phyloP scores from a whole-genome alignment of 73 alveolate genomes.

The Tetrahymena thermophila region DNA sequence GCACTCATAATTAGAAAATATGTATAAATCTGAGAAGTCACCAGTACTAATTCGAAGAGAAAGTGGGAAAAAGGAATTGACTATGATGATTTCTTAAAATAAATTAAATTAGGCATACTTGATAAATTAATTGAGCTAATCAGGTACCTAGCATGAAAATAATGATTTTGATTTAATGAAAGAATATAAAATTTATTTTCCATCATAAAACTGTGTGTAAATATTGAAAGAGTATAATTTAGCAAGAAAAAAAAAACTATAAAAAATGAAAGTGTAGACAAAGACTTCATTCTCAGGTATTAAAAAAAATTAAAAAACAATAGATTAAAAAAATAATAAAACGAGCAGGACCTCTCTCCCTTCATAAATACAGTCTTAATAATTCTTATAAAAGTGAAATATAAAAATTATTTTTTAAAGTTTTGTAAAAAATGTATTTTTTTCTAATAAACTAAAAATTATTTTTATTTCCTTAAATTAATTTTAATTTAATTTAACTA shows the following conservation, averaged over 20 bases:
- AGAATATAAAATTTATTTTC: background rate
- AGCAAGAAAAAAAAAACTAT: background rate
- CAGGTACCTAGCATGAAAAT: background rate
- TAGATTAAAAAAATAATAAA: background rate
- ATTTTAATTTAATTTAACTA: no score
- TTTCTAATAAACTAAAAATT: no score
- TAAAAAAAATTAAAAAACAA: background rate
- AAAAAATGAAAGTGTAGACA: background rate
- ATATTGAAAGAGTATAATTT: background rate
- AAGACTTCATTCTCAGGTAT: background rate
- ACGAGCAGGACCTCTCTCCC: background rate
- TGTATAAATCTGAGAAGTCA: background rate
- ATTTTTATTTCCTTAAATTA: no score
- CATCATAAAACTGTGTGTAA: background rate
- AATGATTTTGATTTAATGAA: background rate
- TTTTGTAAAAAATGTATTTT: no score
- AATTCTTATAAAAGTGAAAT: background rate
- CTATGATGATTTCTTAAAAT: background rate
- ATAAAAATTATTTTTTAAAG: no score
- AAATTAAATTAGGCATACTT: background rate
- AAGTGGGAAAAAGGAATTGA: background rate
- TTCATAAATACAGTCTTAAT: background rate
- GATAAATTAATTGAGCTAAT: background rate
- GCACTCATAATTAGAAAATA: background rate
- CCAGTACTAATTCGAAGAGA: background rate